Percentiles rank a stretch among this genome's conserved stretches.
These are phyloP conservation scores for Amanita jacksonii DNA, from an alignment of 768 basidiomycete species.

Conservation along the genomic window DNA sequence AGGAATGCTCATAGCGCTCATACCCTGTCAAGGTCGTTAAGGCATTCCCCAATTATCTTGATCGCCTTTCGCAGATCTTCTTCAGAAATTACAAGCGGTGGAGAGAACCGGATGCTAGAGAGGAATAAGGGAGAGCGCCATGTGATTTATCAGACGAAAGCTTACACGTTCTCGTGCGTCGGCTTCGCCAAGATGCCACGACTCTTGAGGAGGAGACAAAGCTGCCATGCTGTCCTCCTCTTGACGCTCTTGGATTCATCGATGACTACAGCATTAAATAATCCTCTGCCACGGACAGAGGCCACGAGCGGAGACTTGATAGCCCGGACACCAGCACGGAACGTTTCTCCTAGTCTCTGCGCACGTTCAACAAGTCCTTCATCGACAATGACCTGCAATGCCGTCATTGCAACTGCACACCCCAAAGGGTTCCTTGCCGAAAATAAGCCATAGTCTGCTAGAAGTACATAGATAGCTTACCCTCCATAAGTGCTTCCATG, in stretches of 20 bases:
- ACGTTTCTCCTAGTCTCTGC: conserved; percentile 64
- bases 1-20: conserved; percentile 16
- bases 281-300: conserved; percentile 75
- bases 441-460: background rate
- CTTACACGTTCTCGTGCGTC: conserved; percentile 89
- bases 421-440: conserved; percentile 79
- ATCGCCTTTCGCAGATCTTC: conserved; percentile 72
- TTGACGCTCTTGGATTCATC: conserved; percentile 71
- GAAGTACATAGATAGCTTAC: conserved; percentile 29
- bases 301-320: conserved; percentile 65
- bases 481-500: conserved; percentile 96
- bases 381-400: conserved; percentile 82
- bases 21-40: conserved; percentile 76
- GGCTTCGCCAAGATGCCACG: conserved; percentile 93
- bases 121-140: background rate
- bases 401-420: conserved; percentile 92
- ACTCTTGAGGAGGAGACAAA: conserved; percentile 87
- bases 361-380: conserved; percentile 84
- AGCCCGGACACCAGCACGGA: conserved; percentile 54
- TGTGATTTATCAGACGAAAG: conserved; percentile 9
- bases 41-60: conserved; percentile 61
- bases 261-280: conserved; percentile 91
- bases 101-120: conserved; percentile 87
- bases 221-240: conserved; percentile 89
- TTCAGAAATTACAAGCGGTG: conserved; percentile 91